Percentiles rank a stretch among this genome's conserved stretches.
Conservation (phyloP, 768 basidiomycete species). For the Udeniomyces megalosporus region DNA sequence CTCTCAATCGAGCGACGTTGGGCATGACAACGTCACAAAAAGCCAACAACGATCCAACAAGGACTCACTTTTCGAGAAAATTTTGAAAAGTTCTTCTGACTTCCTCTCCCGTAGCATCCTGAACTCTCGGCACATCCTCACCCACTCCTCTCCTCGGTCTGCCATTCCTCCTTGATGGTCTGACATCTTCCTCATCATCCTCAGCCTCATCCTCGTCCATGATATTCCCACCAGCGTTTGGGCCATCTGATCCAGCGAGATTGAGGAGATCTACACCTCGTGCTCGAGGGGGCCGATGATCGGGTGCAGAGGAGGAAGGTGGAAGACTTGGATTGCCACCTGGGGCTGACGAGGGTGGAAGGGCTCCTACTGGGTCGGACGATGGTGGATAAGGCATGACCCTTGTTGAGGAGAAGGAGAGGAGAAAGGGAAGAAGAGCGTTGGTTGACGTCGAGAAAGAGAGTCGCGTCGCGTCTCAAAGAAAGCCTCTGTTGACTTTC, state of each 20-base stretch:
- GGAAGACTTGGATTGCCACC: too few relatives aligned
- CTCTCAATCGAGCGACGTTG: too few relatives aligned
- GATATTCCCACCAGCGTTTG: background rate
- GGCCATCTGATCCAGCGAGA: too few relatives aligned
- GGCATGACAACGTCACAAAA: too few relatives aligned
- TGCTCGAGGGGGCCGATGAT: too few relatives aligned
- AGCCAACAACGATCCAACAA: background rate
- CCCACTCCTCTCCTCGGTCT: slow-evolving; percentile 14
- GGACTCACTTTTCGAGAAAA: slow-evolving; percentile 70
- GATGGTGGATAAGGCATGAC: background rate
- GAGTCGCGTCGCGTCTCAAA: too few relatives aligned
- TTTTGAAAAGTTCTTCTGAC: slow-evolving; percentile 81
- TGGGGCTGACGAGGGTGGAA: too few relatives aligned
- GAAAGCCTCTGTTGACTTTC: too few relatives aligned
- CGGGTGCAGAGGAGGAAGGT: too few relatives aligned
- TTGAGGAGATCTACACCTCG: too few relatives aligned
- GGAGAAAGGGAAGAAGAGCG: background rate
- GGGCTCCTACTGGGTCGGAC: too few relatives aligned
- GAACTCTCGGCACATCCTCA: slow-evolving; percentile 65
- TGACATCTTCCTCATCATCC: slow-evolving; percentile 12
- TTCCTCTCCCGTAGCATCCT: slow-evolving; percentile 88
- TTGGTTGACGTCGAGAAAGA: too few relatives aligned
- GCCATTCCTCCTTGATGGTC: background rate
- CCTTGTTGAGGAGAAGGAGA: background rate
- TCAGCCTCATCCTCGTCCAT: slow-evolving; percentile 8